Base-by-base conservation (phyloP, 352 stramenopile species). In the Blastocystis sp. region DNA sequence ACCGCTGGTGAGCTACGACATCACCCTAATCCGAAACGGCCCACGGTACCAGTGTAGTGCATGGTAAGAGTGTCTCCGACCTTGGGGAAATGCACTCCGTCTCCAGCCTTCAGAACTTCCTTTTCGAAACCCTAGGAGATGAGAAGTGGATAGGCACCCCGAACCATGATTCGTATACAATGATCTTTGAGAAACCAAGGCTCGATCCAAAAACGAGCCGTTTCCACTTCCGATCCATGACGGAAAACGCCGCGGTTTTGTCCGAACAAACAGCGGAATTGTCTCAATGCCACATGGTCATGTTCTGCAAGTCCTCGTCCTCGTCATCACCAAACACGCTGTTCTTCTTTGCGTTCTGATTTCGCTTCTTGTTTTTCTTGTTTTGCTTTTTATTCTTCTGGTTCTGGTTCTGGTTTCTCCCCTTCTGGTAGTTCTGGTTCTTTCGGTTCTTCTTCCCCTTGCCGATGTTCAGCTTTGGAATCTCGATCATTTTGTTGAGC, bases 1-100 rank as follows among this genome's bases (percentile, higher is more conserved):
- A 63, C 95, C 95, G 89, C 68, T 88, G n/a, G 78, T 54, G 6
- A 88, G 78, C 74, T 84, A 84, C 17, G 4, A 4, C 10, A 19
- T 21, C 43, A 54, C n/a, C 10, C n/a, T 14, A 57, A 21, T 0
- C 1, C 24, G 40, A 28, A 4, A 24, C 21, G 14, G 45, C 61
- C 7, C 69, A 84, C 74, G 38, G 78, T 88, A 52, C 78, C 78
- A 60, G 68, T 79, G 57, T 88, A 88, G 68, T 88, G 78, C 78
- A 88, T 88, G 40, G 78, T 79, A 2, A 88, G 78, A 24, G 24
- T 88, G 76, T 88, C 78, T 48, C 78, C 78, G n/a, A 52, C 34
- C 78, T 88, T 88, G 21, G 78, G 78, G 45, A 76, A 88, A 61
- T 88, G 70, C 64, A 77, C 70, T 68, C 78, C 78, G 34, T 88